Conservation (phyloP, 179 eudicot genomes). For the Gypsophila paniculata region DNA sequence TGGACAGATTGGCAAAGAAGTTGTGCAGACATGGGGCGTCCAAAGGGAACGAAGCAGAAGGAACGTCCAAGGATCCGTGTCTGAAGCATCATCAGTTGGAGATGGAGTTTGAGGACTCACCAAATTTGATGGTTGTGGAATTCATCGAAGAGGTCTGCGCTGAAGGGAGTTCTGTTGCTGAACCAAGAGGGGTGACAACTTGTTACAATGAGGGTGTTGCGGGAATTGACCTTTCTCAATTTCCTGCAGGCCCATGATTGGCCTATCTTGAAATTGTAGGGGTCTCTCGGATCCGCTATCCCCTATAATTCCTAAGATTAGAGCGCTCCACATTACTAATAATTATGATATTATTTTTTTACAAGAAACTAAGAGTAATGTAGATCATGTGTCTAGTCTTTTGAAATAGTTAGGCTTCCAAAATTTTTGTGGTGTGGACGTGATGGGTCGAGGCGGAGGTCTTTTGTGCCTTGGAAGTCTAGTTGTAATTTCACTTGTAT, state of each 20-base stretch:
- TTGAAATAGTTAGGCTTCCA: background rate
- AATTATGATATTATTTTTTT: background rate
- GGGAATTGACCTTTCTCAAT: background rate
- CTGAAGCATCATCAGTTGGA: too few relatives aligned
- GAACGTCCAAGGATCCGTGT: too few relatives aligned
- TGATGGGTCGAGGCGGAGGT: background rate
- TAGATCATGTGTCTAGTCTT: background rate
- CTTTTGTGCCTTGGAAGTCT: background rate
- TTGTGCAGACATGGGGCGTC: too few relatives aligned
- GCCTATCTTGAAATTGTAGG: background rate
- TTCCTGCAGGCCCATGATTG: background rate
- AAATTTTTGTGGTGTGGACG: background rate
- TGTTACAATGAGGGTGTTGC: too few relatives aligned
- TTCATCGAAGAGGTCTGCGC: too few relatives aligned
- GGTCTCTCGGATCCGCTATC: background rate
- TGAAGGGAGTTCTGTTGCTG: too few relatives aligned
- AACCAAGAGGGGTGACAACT: too few relatives aligned
- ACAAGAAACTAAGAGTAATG: background rate
- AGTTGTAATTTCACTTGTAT: background rate
- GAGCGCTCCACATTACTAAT: background rate
- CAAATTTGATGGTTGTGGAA: too few relatives aligned
- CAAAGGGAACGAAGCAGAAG: too few relatives aligned
- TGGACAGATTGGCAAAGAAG: too few relatives aligned
- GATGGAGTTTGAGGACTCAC: too few relatives aligned
- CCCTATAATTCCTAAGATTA: background rate